Percentiles rank a stretch among this genome's conserved stretches.
These are phyloP conservation scores for Penicillium coprophilum DNA, from an alignment of 495 filamentous ascomycete genomes.

Conservation along the genomic window DNA sequence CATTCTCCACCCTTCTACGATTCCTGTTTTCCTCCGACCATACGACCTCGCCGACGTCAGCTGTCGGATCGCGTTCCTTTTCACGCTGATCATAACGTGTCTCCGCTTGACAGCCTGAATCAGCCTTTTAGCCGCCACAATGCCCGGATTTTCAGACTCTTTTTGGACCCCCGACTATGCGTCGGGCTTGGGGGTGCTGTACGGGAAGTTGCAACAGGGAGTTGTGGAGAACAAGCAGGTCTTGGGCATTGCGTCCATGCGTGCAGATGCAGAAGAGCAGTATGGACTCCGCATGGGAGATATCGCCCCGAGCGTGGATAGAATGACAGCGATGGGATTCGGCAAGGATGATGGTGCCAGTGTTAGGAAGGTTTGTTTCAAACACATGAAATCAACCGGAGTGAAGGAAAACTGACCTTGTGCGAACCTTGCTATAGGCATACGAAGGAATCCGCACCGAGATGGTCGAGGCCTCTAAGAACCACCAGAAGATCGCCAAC, in stretches of 20 bases:
- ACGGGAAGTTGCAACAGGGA: constrained; percentile 95
- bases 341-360: constrained; percentile 92
- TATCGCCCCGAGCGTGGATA: constrained; percentile 80
- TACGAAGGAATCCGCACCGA: constrained; percentile 93
- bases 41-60: neutral
- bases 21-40: neutral
- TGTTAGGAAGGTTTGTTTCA: constrained; percentile 73
- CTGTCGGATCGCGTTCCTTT: neutral
- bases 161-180: constrained; percentile 97
- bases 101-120: constrained; percentile 7
- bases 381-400: neutral
- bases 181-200: constrained; percentile 90
- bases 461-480: constrained; percentile 89
- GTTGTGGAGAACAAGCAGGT: constrained; percentile 94
- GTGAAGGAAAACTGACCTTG: constrained; percentile 11
- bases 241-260: constrained; percentile 84
- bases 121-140: constrained; percentile 35
- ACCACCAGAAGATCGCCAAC: constrained; percentile 89
- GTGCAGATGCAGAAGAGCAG: constrained; percentile 90
- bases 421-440: constrained; percentile 54
- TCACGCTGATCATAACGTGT: neutral
- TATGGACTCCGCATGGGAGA: constrained; percentile 81
- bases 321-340: constrained; percentile 75
- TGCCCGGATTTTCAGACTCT: constrained; percentile 88
- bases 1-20: neutral